A percentile compares a stretch with the other conserved stretches of the same genome.
These are phyloP conservation scores for Suhomyces atakaporum DNA, from an alignment of 1,139 yeast species.

Conservation along the genomic window DNA sequence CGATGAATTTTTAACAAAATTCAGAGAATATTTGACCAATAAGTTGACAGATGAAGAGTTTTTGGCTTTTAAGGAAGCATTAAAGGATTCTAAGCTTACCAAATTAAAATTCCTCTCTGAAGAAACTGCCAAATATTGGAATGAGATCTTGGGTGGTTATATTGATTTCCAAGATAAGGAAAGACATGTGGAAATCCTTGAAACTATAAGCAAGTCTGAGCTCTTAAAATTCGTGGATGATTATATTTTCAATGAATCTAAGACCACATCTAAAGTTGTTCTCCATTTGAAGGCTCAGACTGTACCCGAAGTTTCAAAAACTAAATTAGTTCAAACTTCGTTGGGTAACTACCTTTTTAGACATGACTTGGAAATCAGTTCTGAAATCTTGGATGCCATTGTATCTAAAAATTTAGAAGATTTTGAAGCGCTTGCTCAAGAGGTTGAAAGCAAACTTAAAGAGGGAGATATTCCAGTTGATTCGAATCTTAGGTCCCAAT, in stretches of 20 bases:
- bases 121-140: slow-evolving; percentile 69
- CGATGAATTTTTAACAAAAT: slow-evolving; percentile 55
- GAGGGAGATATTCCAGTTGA: slow-evolving; percentile 6
- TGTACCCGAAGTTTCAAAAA: slow-evolving; percentile 27
- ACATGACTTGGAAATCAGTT: slow-evolving; percentile 25
- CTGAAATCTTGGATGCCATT: slow-evolving; percentile 30
- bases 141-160: slow-evolving; percentile 69
- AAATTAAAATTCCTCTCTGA: slow-evolving; percentile 77
- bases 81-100: slow-evolving; percentile 64
- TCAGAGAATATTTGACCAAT: slow-evolving; percentile 37
- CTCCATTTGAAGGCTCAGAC: slow-evolving; percentile 70
- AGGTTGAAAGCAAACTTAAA: slow-evolving; percentile 16
- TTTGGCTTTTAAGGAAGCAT: slow-evolving; percentile 65
- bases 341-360: slow-evolving; percentile 30
- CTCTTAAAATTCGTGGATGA: slow-evolving; percentile 55
- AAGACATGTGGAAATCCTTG: slow-evolving; percentile 58
- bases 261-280: slow-evolving; percentile 50
- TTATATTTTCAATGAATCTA: slow-evolving; percentile 33
- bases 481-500: slow-evolving; percentile 9
- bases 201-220: slow-evolving; percentile 55
- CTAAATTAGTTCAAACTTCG: slow-evolving; percentile 30
- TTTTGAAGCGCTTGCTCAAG: slow-evolving; percentile 18
- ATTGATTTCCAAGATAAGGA: slow-evolving; percentile 68
- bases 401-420: slow-evolving; percentile 24
- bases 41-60: slow-evolving; percentile 63